Conservation (phyloP, 75 land plant genomes). For the Ceratopteris richardii region DNA sequence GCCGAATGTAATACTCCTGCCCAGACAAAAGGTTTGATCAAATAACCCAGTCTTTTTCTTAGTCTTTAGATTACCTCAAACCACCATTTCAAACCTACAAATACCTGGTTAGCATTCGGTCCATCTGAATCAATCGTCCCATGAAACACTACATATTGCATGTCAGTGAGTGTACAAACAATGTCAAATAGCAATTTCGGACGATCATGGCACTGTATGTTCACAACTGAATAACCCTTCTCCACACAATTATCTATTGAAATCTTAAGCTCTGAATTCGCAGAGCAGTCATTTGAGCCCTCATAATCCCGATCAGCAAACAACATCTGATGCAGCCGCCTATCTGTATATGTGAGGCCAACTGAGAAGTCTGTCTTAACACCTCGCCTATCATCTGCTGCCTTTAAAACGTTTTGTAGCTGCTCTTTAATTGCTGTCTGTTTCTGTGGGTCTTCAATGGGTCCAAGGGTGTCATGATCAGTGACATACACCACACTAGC, state of each 20-base stretch:
- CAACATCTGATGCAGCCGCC: slow-evolving; percentile 96
- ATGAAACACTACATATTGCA: slow-evolving; percentile 90
- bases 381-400: slow-evolving; percentile 35
- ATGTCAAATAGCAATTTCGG: slow-evolving; percentile 94
- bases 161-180: slow-evolving; percentile 90
- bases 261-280: slow-evolving; percentile 10
- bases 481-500: slow-evolving; percentile 86
- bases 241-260: slow-evolving; percentile 57
- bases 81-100: neutral
- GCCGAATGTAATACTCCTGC: slow-evolving; percentile 75
- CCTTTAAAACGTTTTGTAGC: slow-evolving; percentile 54
- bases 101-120: slow-evolving; percentile 69
- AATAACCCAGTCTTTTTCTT: neutral
- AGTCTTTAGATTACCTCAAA: neutral
- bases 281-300: slow-evolving; percentile 3
- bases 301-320: slow-evolving; percentile 84
- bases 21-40: slow-evolving; percentile 4
- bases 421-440: slow-evolving; percentile 55
- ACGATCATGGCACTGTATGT: slow-evolving; percentile 61
- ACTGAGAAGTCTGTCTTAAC: slow-evolving; percentile 56
- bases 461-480: slow-evolving; percentile 47
- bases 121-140: slow-evolving; percentile 62
- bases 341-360: slow-evolving; percentile 58
- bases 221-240: slow-evolving; percentile 75
- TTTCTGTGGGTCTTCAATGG: slow-evolving; percentile 53